Base-by-base conservation (phyloP, 2,329 filamentous ascomycete species). In the Coniochaeta ligniaria region DNA sequence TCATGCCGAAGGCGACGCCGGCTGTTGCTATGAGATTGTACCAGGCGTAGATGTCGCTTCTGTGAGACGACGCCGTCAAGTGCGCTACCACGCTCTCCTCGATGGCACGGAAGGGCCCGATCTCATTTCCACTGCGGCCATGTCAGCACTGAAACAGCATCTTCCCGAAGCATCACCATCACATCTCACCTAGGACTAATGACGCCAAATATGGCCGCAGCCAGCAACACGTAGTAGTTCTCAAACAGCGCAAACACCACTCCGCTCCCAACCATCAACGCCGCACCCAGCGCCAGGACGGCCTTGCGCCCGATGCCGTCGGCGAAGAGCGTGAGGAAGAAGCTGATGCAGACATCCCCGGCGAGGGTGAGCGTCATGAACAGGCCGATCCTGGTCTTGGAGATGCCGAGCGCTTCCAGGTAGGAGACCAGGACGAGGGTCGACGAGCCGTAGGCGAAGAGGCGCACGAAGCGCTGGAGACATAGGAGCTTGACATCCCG, bases 351-450 rank as follows among this genome's bases (percentile, higher is more conserved):
- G 4, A 83, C 78, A 69, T 88, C 86, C 28, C 85, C 86, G 16
- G 78, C 73, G 17, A 88, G 72, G 0, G 86, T 89, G 63, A 87
- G 69, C 0, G 84, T 87, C 85, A 88, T 88, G 72, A 88, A 88
- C 1, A 87, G 71, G 2, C 85, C 86, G 62, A 84, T 83, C 35
- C 73, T 73, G 0, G 78, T 74, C 61, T 84, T 76, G 1, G 81
- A 77, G 47, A 82, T 75, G 9, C 72, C 75, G 1, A 87, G 74
- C 1, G 73, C 75, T 16, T 75, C 74, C 8, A 88, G 76, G 63
- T 82, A 86, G 24, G 80, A 74, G 12, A 83, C 84, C 6, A 86
- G 76, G 60, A 86, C 78, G 4, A 87, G 76, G 0, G 80, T 83
- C 7, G 81, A 82, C 6, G 76, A 74, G 59, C 85, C 86, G 66